These are phyloP conservation scores for Aureobasidium musti DNA, from an alignment of 2,329 filamentous ascomycete genomes.

Conservation along the genomic window DNA sequence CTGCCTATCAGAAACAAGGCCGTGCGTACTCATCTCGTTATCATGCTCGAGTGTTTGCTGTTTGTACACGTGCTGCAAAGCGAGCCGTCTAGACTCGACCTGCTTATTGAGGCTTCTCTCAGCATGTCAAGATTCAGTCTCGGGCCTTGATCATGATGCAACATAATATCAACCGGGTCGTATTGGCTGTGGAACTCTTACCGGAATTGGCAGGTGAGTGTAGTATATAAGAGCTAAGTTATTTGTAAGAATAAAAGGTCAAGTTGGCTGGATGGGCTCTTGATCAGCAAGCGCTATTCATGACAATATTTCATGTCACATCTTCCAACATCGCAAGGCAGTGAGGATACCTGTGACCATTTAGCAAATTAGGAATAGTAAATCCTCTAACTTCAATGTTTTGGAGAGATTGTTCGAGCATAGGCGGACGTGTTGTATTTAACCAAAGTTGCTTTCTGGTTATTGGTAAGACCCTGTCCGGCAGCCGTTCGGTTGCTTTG, in stretches of 20 bases:
- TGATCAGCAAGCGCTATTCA: conserved; percentile 3
- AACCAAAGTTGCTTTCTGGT: conserved; percentile 4
- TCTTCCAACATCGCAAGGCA: not conserved
- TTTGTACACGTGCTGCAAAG: conserved; percentile 19
- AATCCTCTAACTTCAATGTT: not conserved
- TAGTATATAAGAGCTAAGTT: not conserved
- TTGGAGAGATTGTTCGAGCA: not conserved
- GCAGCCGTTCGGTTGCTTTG: conserved; percentile 1
- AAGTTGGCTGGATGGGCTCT: not conserved
- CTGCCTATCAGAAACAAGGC: conserved; percentile 2
- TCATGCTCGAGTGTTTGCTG: conserved; percentile 1
- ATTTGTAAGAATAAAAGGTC: not conserved
- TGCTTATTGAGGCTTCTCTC: not conserved
- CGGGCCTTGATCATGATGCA: not conserved
- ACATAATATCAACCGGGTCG: not conserved
- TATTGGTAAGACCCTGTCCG: conserved; percentile 10
- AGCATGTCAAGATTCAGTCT: not conserved
- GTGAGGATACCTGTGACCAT: not conserved
- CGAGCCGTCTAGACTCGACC: conserved; percentile 13
- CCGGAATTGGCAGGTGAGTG: conserved; percentile 10
- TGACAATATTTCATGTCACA: not conserved
- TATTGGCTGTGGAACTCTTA: not conserved
- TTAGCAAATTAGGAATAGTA: not conserved
- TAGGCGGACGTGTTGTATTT: not conserved
- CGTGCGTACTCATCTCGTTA: conserved; percentile 6